These are phyloP conservation scores for Penicillium sp. DNA, from an alignment of 2,329 filamentous ascomycete genomes.

Conservation along the genomic window DNA sequence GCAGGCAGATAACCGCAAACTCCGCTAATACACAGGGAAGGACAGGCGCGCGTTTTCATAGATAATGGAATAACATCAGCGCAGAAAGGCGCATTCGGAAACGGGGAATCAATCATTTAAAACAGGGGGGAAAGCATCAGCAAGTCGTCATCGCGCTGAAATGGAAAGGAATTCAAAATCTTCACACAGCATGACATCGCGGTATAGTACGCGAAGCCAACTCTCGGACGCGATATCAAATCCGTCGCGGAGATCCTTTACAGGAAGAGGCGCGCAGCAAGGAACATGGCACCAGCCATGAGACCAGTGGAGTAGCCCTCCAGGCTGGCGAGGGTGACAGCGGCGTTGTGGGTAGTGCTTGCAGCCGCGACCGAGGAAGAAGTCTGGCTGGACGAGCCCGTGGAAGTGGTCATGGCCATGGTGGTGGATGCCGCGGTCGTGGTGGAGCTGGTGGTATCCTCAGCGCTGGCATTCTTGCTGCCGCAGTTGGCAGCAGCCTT, in stretches of 20 bases:
- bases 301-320: slow-evolving; percentile 54
- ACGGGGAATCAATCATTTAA: slow-evolving; percentile 21
- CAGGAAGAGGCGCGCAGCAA: slow-evolving; percentile 60
- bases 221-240: slow-evolving; percentile 1
- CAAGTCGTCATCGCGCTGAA: slow-evolving; percentile 22
- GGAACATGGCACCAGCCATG: slow-evolving; percentile 56
- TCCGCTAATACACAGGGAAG: slow-evolving; percentile 21
- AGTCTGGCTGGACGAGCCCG: slow-evolving; percentile 31
- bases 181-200: slow-evolving; percentile 13
- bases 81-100: slow-evolving; percentile 12
- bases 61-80: slow-evolving; percentile 22
- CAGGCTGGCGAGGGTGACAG: slow-evolving; percentile 42
- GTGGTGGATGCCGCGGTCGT: slow-evolving; percentile 29
- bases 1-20: slow-evolving; percentile 8
- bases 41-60: slow-evolving; percentile 22
- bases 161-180: slow-evolving; percentile 5
- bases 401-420: slow-evolving; percentile 32
- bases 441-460: slow-evolving; percentile 25
- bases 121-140: slow-evolving; percentile 2
- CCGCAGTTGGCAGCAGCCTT: slow-evolving; percentile 55
- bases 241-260: slow-evolving; percentile 38
- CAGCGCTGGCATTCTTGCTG: slow-evolving; percentile 47
- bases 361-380: slow-evolving; percentile 32
- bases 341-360: slow-evolving; percentile 43
- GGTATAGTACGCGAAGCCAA: not conserved